Base-by-base conservation (phyloP, 78 protist genomes). In the Dictyostelium intermedium region DNA sequence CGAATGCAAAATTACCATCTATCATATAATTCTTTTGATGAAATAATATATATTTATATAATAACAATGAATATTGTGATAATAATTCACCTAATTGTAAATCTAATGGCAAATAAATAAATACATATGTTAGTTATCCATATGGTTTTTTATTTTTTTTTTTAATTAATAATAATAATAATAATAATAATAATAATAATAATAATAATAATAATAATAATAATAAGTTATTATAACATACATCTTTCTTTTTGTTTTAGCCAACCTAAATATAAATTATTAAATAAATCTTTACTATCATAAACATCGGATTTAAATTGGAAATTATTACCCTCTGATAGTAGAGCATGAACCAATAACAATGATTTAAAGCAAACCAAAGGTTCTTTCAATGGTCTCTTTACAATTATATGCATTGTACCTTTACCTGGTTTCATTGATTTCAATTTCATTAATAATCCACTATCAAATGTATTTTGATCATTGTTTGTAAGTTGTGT, bases 261-360 rank as follows among this genome's bases (percentile, higher is more conserved):
- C 93, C 93, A 89, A 69, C 93, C 93, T 79, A 89, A 73, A 80
- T 80, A 56, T 78, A 89, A 80, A 80, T 89, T 89, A 47, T 89
- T 47, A 47, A 89, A 89, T 47, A 89, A 47, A 80, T 89, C 93
- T 47, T 69, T 89, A 80, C 82, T 89, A 30, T 89, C 93, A 80
- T 66, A 80, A 9, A 47, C 63, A 80, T 80, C 86, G 0, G 13
- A 34, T 50, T 80, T 89, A 32, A 89, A 89, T 39, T 20, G 78
- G 6, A 14, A 10, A 70, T 70, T 70, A 70, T 70, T 70, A 56
- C 92, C 84, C 69, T 78, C 85, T 30, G 56, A 10, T 16, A 89
- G 20, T 66, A 89, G 37, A 13, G 69, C 82, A 23, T 89, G 93
- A 5, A 89, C 61, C 14, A 89, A 56, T 20, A 89, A 5, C 8